Conservation (phyloP, 2,329 filamentous ascomycete genomes). For the Ophiostoma sp. region DNA sequence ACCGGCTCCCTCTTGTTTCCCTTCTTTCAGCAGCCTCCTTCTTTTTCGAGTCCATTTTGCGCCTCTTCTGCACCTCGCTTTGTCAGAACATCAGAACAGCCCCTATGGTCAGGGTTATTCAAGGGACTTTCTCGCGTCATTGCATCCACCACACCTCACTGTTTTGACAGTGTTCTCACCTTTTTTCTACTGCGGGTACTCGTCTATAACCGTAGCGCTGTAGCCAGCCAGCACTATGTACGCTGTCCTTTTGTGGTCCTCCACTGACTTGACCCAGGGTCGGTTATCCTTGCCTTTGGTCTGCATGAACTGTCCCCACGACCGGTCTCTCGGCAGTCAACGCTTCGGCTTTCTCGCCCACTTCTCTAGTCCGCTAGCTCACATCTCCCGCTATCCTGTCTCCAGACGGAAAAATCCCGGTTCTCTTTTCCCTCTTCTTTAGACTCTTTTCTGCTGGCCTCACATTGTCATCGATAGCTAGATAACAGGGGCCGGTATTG, state of each 20-base stretch:
- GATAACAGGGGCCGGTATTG: not conserved
- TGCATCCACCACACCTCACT: not conserved
- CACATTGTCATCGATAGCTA: not conserved
- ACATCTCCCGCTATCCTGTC: not conserved
- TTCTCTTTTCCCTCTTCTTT: not conserved
- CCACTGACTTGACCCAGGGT: not conserved
- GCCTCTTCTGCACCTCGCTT: constrained; percentile 14
- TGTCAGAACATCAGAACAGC: not conserved
- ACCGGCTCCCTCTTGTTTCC: not conserved
- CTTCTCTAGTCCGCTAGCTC: not conserved
- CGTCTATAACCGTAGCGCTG: not conserved
- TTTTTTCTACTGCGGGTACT: not conserved
- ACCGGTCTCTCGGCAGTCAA: not conserved
- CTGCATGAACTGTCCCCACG: not conserved
- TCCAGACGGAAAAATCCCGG: not conserved
- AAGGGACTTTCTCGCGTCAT: not conserved
- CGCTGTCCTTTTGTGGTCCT: too few relatives aligned
- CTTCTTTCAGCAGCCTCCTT: not conserved
- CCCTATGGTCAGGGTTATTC: not conserved
- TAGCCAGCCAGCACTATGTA: not conserved
- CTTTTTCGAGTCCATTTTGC: not conserved
- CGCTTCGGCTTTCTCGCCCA: not conserved
- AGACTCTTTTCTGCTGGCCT: not conserved
- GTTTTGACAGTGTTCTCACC: not conserved
- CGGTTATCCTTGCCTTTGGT: not conserved